A percentile compares a stretch with the other conserved stretches of the same genome.
Conservation (phyloP, 495 filamentous ascomycete genomes). For the Oidiodendron maius region DNA sequence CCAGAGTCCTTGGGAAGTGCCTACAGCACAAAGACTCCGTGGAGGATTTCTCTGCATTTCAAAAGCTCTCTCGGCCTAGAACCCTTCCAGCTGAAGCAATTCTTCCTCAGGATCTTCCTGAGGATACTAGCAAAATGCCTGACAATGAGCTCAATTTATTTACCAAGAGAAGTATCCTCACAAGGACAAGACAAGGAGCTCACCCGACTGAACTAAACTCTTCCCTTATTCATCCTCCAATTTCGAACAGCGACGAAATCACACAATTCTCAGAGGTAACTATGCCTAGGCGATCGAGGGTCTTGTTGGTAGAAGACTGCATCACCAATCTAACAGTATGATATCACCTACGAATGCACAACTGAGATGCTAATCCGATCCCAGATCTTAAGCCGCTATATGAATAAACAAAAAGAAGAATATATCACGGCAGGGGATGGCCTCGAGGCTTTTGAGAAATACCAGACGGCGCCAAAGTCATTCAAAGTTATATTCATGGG, state of each 20-base stretch:
- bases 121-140: too few relatives aligned
- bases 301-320: conserved; percentile 15
- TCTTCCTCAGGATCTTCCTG: too few relatives aligned
- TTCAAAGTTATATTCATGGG: conserved; percentile 54
- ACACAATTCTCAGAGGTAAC: too few relatives aligned
- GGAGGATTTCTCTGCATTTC: too few relatives aligned
- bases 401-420: conserved; percentile 22
- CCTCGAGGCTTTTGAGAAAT: conserved; percentile 32
- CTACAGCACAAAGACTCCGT: conserved; percentile 5
- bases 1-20: not conserved
- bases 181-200: too few relatives aligned
- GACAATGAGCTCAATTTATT: too few relatives aligned
- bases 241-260: too few relatives aligned
- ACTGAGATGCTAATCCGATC: not conserved
- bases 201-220: too few relatives aligned
- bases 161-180: too few relatives aligned
- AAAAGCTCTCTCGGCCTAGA: too few relatives aligned
- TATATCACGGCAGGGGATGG: conserved; percentile 33
- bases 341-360: not conserved
- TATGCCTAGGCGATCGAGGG: not conserved
- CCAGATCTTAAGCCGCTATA: conserved; percentile 9
- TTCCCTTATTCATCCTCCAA: too few relatives aligned
- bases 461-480: conserved; percentile 1
- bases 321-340: conserved; percentile 12
- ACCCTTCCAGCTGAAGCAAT: too few relatives aligned